phyloP scores from a whole-genome alignment of 2,329 filamentous ascomycete genomes.

The Acarospora socialis region DNA sequence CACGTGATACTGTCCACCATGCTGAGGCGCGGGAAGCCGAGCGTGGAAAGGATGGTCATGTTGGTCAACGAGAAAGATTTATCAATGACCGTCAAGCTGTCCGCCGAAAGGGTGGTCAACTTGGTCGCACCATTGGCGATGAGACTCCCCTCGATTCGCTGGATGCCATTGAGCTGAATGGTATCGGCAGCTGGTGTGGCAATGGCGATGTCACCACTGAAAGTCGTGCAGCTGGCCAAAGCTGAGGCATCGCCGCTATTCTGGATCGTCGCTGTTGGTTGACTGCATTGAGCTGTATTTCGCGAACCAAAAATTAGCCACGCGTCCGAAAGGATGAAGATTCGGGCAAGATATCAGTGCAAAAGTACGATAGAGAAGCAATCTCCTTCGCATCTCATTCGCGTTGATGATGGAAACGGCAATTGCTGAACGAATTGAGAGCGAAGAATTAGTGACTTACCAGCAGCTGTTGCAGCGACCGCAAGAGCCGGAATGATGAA shows the following conservation, averaged over 20 bases:
- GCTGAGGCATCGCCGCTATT: slow-evolving; percentile 43
- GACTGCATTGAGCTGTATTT: slow-evolving; percentile 25
- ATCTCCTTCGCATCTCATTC: too few species aligned
- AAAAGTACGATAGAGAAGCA: too few species aligned
- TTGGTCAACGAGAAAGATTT: slow-evolving; percentile 56
- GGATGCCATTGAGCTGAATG: slow-evolving; percentile 48
- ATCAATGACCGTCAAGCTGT: slow-evolving; percentile 49
- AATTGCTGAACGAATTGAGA: too few species aligned
- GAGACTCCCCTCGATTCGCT: slow-evolving; percentile 38
- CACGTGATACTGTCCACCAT: slow-evolving; percentile 55
- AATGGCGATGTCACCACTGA: slow-evolving; percentile 55
- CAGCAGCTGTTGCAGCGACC: slow-evolving; percentile 36
- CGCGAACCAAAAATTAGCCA: too few species aligned
- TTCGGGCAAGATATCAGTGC: too few species aligned
- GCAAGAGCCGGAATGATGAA: slow-evolving; percentile 43
- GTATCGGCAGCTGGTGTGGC: slow-evolving; percentile 38
- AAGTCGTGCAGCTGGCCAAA: slow-evolving; percentile 51
- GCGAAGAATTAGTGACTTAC: slow-evolving; percentile 9
- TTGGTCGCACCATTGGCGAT: slow-evolving; percentile 38
- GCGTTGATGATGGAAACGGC: too few species aligned
- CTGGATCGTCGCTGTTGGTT: slow-evolving; percentile 43
- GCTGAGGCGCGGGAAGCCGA: slow-evolving; percentile 53
- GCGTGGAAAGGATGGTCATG: slow-evolving; percentile 51
- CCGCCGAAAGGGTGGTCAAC: slow-evolving; percentile 49
- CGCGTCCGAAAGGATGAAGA: too few species aligned